Base-by-base conservation (phyloP, 768 basidiomycete genomes). In the Pleurotus pulmonarius region DNA sequence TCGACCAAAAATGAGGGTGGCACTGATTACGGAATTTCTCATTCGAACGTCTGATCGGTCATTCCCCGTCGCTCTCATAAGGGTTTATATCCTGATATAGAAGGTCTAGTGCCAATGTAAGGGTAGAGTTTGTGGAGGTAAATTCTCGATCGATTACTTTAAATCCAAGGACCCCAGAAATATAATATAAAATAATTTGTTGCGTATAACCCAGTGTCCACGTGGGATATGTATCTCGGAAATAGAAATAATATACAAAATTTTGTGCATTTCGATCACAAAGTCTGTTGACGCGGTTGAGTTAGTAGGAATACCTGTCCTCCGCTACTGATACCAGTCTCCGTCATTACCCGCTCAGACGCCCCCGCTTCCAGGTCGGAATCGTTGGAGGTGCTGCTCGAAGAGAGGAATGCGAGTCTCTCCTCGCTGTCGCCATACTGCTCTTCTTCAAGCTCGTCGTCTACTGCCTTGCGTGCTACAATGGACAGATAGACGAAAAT, bases 401-500 rank as follows among this genome's bases (percentile, higher is more conserved):
- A n/a, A 55, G 71, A 64, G 46, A 86, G 70, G 67, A 87, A 85
- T 3, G 81, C 80, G 34, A 79, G 65, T 12, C 73, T 75, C 64
- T 84, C 84, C 64, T 86, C 85, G 39, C 69, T 66, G 54, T 74
- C 63, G 43, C 61, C 61, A 29, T 58, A 59, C 57, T 53, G 56
- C 37, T 63, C 69, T 53, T 75, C 77, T 47, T 77, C 75, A 39
- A 83, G 66, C 61, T 83, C 80, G 6, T 78, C 74, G 59, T 82
- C 74, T 38, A 82, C 78, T 11, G 79, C 80, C 52, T 80, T 78
- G 12, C 92, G 87, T 40, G 92, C 92, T 57, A 95, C 83, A 67
- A 83, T 78, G 47, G 88, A 84, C 49, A 95, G 78, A 71, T 95
- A 95, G 48, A 92, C 63, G 60, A 94, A 82, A 61, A 94, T 84